Base-by-base conservation (phyloP, 2,329 filamentous ascomycete species). In the Ophiostoma triangulosporum region DNA sequence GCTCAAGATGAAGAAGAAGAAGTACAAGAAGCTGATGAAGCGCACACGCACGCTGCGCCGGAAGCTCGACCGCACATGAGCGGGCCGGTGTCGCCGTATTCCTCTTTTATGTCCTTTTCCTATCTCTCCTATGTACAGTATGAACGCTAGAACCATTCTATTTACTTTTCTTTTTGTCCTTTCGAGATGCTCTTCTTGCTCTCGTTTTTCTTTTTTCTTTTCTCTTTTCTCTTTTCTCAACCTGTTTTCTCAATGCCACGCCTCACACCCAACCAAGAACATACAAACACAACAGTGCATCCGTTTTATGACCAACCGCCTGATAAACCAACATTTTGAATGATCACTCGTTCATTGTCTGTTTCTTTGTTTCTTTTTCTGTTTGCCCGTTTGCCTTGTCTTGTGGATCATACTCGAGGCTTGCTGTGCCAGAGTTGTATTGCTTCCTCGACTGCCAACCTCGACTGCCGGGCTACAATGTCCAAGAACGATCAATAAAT, bases 1-100 rank as follows among this genome's bases (percentile, higher is more conserved):
- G 73, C 73, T 96, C 65, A 95, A 89, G 81, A 98, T 98, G 90
- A 98, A 98, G 86, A 98, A 97, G 81, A 91, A 97, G 80, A 98
- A 98, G 83, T 95, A 95, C 72, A 97, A 96, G 89, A 98, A 98
- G 81, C 75, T 97, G 61, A 89, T 95, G 86, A 87, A 85, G 76
- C 80, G 82, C 70, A 96, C 91, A 64, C 81, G 91, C 68, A 91
- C 88, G 66, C 69, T 89, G 73, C 84, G 91, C 66, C 82, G 89
- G 66, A 95, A 90, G 74, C 74, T 93, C 22, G 59, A 62, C 51
- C 55, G 58, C 27, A 58, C 45, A 15, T 60, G 40, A 48, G 40
- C n/a, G 3, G 6, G 36, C 3, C 8, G 20, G n/a, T 15, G 29
- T 35, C 32, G 12, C 11, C 32, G 14, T 35, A 11, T 35, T 35